These are phyloP conservation scores for Spathaspora gorwiae DNA, from an alignment of 805 yeast species.

Conservation along the genomic window DNA sequence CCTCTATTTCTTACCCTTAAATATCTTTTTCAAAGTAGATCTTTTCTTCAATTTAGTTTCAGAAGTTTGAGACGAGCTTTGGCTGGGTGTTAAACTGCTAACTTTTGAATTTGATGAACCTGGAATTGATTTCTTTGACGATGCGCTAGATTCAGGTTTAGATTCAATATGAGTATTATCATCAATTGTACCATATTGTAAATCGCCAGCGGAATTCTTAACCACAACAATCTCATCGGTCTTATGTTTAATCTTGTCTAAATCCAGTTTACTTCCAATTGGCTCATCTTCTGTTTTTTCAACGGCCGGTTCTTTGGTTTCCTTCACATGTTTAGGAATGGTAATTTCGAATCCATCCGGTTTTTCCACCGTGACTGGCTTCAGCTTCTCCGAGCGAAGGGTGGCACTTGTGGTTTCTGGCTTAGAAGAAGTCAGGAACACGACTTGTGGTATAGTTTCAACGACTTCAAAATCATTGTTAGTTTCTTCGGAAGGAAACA, in stretches of 20 bases:
- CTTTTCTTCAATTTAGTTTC: too few relatives aligned
- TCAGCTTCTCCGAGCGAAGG: neutral
- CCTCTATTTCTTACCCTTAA: too few relatives aligned
- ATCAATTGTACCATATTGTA: conserved; percentile 31
- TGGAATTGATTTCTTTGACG: too few relatives aligned
- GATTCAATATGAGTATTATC: conserved; percentile 27
- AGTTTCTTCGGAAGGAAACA: neutral
- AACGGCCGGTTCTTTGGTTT: neutral
- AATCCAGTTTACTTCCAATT: conserved; percentile 4
- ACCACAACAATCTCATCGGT: conserved; percentile 19
- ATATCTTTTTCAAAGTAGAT: too few relatives aligned
- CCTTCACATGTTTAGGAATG: neutral
- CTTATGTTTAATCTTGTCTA: conserved; percentile 16
- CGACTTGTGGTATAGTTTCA: conserved; percentile 1
- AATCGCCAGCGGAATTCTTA: conserved; percentile 7
- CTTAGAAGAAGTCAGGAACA: conserved; percentile 7
- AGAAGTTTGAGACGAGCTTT: too few relatives aligned
- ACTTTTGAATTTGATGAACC: too few relatives aligned
- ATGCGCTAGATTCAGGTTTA: too few relatives aligned
- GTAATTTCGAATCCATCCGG: neutral
- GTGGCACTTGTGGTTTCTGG: neutral
- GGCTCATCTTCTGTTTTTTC: neutral
- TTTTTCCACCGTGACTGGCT: neutral
- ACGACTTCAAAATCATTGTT: neutral
- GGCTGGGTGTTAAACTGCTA: too few relatives aligned